Conservation (phyloP, 1,139 yeast genomes). For the Zygotorulaspora mrakii region DNA sequence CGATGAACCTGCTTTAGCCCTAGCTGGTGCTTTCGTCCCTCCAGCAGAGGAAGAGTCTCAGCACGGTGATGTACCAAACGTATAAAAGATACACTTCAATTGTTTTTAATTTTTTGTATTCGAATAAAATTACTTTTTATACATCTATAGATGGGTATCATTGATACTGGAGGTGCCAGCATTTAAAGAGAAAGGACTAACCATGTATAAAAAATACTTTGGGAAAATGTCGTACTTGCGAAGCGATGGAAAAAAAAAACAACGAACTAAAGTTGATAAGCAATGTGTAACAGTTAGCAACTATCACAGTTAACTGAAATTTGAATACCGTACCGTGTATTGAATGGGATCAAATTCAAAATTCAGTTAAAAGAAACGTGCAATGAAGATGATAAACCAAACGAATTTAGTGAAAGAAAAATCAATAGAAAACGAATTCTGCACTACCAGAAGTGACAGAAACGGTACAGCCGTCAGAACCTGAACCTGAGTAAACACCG, state of each 20-base stretch:
- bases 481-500: slow-evolving; percentile 60
- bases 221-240: too few relatives aligned
- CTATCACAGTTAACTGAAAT: too few relatives aligned
- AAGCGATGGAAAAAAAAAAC: not conserved
- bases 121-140: not conserved
- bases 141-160: slow-evolving; percentile 1
- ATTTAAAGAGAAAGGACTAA: too few relatives aligned
- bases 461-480: slow-evolving; percentile 83
- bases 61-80: slow-evolving; percentile 21
- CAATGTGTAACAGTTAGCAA: slow-evolving; percentile 1
- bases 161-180: not conserved
- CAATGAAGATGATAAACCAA: too few relatives aligned
- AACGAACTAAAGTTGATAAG: slow-evolving; percentile 2
- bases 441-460: slow-evolving; percentile 80
- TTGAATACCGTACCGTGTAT: not conserved
- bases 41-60: slow-evolving; percentile 53
- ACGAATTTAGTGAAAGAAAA: too few relatives aligned
- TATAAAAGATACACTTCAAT: slow-evolving; percentile 5
- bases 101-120: too few relatives aligned
- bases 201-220: too few relatives aligned
- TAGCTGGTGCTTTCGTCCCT: slow-evolving; percentile 75
- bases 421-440: slow-evolving; percentile 57
- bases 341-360: not conserved
- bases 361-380: not conserved
- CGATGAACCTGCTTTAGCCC: slow-evolving; percentile 78